phyloP scores from a whole-genome alignment of 495 filamentous ascomycete genomes.

The Stereocaulon alpinum region DNA sequence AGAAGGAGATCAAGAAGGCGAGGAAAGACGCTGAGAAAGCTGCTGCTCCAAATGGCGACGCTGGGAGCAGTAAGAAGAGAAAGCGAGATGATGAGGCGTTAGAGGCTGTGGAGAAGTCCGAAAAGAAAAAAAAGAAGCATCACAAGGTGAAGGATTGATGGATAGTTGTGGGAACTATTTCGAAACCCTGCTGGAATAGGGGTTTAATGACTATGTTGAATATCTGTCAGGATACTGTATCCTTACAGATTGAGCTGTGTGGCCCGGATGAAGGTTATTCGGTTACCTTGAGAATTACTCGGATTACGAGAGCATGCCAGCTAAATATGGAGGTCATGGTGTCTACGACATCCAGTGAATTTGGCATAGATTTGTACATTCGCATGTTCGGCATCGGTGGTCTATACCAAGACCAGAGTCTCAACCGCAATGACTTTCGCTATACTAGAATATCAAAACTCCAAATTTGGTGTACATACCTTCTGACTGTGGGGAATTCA shows the following conservation, averaged over 20 bases:
- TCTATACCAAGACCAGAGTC: not conserved
- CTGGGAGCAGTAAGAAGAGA: constrained; percentile 40
- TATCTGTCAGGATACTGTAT: not conserved
- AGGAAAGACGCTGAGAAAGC: constrained; percentile 55
- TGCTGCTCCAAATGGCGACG: constrained; percentile 26
- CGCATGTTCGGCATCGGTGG: not conserved
- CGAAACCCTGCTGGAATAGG: not conserved
- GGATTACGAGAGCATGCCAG: not conserved
- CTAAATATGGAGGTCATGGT: not conserved
- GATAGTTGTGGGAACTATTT: not conserved
- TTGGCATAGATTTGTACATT: not conserved
- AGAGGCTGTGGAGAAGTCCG: constrained; percentile 32
- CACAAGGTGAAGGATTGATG: constrained; percentile 8
- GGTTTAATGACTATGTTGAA: not conserved
- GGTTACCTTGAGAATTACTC: not conserved
- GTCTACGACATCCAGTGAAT: not conserved
- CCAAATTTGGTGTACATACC: not conserved
- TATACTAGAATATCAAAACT: not conserved
- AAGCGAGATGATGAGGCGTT: constrained; percentile 42
- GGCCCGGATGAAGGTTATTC: no score
- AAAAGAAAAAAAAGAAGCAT: constrained; percentile 46
- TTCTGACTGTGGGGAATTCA: no score
- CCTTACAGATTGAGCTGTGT: no score
- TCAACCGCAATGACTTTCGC: not conserved
- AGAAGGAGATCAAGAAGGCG: constrained; percentile 68